Evolutionary conservation across 192 early-diverging fungal genomes (phyloP), one percentile per base, ranked within the genome.

Genomic region (Backusella sp.): DNA sequence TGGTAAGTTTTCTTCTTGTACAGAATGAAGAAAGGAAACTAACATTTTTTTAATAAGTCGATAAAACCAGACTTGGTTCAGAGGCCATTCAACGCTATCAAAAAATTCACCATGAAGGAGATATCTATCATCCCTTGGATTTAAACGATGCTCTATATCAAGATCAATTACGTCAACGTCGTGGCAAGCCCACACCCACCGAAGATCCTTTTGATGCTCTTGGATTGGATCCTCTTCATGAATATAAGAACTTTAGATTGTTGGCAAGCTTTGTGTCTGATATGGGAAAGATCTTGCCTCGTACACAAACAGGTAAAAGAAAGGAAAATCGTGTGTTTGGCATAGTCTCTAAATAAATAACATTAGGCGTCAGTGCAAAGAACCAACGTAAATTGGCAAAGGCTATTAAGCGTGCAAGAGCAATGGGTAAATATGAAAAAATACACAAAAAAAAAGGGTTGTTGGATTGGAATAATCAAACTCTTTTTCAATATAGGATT

Each of bases 311-410:
- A 41, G 84, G 84, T 85, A 83, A 66, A 46, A 23, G 30, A 32
- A 32, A 32, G 30, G n/a, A n/a, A n/a, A n/a, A n/a, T n/a, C n/a
- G n/a, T n/a, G 32, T 32, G 32, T 32, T 32, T 32, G 1, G 0
- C 3, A 32, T 32, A 32, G 32, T 3, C 3, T 32, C 32, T 32
- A 32, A 32, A 32, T 32, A 1, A 2, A 32, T 32, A 32, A 32
- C 2, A 32, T 32, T 80, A 85, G 84, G 84, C 52, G 66, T 84
- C 23, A 79, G 69, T 19, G 80, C 82, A 69, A 86, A 84, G 42
- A 84, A 84, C 52, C 84, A 86, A 73, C 83, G 84, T 72, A 86
- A 86, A 75, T 67, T 86, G 14, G 84, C 84, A 19, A 73, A 81
- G 39, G 82, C 84, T 21, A 80, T 86, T 34, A 86, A 84, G 71